Base-by-base conservation (phyloP, 768 basidiomycete genomes). In the Rickenella mellea region DNA sequence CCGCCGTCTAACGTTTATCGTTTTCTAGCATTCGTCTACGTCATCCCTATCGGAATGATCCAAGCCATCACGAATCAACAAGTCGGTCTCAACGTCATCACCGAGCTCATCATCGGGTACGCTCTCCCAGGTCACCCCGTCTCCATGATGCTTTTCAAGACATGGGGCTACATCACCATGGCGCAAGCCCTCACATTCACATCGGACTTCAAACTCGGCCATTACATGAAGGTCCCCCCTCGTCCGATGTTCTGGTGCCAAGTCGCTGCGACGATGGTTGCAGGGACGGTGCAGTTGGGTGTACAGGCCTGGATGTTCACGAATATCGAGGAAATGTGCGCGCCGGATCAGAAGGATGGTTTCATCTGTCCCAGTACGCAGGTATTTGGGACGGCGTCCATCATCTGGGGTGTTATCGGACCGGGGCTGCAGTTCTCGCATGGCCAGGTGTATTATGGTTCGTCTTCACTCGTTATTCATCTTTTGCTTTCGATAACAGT, bases 221-320 rank as follows among this genome's bases (percentile, higher is more conserved):
- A 55, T 39, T 52, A 55, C 41, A 57, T 53, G 48, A 62, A 62
- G 49, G 54, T 65, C 47, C 54, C 55, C 2, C 62, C 63, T 12
- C 50, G 56, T 20, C 39, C 54, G 27, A 57, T 58, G 21, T 58
- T 59, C 46, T 60, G 58, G 62, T 42, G 49, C 52, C 73, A 51
- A 65, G 46, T 58, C 36, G 51, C 59, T 35, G 51, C 54, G 48
- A 57, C 60, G 2, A 29, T 60, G n/a, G 42, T 71, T 53, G 49
- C 70, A 66, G 57, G 76, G 65, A 21, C 68, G 72, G 21, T 74
- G 63, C 20, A 42, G 29, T 40, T 53, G 10, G 42, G 51, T 22
- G 33, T 51, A 20, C 44, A 48, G 40, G 36, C 28, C 25, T 53
- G 47, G 77, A 80, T 80, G 77, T 81, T 81, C 46, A 51, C 59